Evolutionary conservation across 805 yeast genomes (phyloP).

Genomic region (Zygoascus ofunaensis): DNA sequence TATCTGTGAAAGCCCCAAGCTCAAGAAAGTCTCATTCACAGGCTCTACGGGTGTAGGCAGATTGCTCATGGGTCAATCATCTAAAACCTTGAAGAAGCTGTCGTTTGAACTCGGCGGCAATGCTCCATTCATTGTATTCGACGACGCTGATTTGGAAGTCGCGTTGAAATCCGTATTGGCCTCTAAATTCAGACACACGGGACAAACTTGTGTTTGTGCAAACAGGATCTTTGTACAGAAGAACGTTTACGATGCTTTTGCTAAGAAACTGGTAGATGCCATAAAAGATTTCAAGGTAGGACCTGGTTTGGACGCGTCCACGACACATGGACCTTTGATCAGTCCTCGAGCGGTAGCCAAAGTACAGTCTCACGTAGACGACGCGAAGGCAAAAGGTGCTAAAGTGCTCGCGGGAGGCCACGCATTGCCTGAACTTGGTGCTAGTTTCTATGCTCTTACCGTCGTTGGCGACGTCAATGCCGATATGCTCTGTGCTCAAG

Average conservation of each 20-base stretch:
- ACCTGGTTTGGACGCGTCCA: constrained; percentile 46
- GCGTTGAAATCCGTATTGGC: constrained; percentile 61
- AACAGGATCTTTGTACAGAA: constrained; percentile 62
- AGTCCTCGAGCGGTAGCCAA: constrained; percentile 53
- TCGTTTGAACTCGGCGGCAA: constrained; percentile 75
- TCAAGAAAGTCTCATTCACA: constrained; percentile 65
- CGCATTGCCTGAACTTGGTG: constrained; percentile 46
- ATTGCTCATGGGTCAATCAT: constrained; percentile 50
- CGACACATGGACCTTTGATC: constrained; percentile 72
- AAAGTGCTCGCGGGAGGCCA: constrained; percentile 53
- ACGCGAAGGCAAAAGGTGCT: constrained; percentile 63
- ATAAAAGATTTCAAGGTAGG: constrained; percentile 45
- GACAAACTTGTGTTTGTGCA: constrained; percentile 79
- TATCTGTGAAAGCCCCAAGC: constrained; percentile 41
- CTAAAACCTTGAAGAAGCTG: constrained; percentile 55
- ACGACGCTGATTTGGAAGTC: constrained; percentile 57
- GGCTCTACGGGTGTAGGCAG: constrained; percentile 73
- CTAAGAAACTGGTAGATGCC: constrained; percentile 38
- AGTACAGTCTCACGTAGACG: constrained; percentile 52
- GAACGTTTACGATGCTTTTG: constrained; percentile 54
- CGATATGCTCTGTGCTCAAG: constrained; percentile 48
- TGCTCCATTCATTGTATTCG: constrained; percentile 69
- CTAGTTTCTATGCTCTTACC: constrained; percentile 58
- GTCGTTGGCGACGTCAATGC: constrained; percentile 51
- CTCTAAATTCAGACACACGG: constrained; percentile 65